Conservation (phyloP, 2,329 filamentous ascomycete species). For the Penicillium psychrosexuale region DNA sequence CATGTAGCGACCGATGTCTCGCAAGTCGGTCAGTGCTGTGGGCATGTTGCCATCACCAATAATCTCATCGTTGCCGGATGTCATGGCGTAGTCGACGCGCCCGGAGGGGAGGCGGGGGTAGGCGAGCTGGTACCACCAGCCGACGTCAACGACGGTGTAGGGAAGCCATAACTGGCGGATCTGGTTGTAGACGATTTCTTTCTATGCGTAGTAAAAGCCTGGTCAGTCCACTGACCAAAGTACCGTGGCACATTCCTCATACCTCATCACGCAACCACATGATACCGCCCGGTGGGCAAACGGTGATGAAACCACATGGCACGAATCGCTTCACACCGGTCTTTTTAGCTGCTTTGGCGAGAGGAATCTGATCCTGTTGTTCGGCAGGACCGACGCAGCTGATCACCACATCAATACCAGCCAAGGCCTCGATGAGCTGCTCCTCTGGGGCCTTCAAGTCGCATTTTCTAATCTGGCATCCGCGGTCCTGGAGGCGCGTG, state of each 20-base stretch:
- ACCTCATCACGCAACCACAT: constrained; percentile 44
- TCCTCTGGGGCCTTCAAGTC: constrained; percentile 46
- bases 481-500: constrained; percentile 39
- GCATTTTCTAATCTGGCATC: constrained; percentile 44
- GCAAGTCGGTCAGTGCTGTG: constrained; percentile 47
- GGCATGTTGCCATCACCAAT: constrained; percentile 47
- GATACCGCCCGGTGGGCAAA: constrained; percentile 46
- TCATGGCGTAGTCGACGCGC: constrained; percentile 45
- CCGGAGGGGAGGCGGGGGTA: constrained; percentile 48
- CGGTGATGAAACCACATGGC: constrained; percentile 50
- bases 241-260: constrained; percentile 11
- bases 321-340: constrained; percentile 54
- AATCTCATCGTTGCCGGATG: constrained; percentile 38
- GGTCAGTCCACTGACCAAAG: constrained; percentile 5
- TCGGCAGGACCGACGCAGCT: constrained; percentile 38
- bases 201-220: constrained; percentile 30
- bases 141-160: constrained; percentile 58
- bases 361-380: constrained; percentile 44
- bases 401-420: constrained; percentile 48
- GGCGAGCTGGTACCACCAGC: constrained; percentile 57
- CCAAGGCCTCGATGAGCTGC: constrained; percentile 43
- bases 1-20: constrained; percentile 55
- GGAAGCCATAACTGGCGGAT: constrained; percentile 50
- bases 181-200: constrained; percentile 52
- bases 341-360: constrained; percentile 50